These are phyloP conservation scores for Monosporascus sp. DNA, from an alignment of 2,329 filamentous ascomycete species.

Conservation along the genomic window DNA sequence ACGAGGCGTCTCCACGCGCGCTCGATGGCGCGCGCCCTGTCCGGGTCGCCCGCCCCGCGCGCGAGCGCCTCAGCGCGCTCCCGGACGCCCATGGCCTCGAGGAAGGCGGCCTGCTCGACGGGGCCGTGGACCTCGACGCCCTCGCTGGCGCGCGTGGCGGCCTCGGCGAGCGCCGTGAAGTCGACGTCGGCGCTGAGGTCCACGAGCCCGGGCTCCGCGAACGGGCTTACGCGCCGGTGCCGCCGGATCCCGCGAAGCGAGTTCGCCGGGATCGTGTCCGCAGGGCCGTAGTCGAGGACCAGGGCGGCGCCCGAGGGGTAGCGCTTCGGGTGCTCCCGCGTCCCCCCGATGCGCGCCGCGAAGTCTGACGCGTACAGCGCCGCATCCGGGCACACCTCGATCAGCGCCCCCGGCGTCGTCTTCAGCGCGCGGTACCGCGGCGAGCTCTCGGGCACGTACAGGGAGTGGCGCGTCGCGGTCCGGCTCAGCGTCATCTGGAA, in stretches of 20 bases:
- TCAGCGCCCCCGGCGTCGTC: conserved; percentile 59
- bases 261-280: conserved; percentile 74
- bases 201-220: conserved; percentile 72
- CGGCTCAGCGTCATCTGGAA: conserved; percentile 82
- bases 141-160: conserved; percentile 67
- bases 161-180: conserved; percentile 80
- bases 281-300: conserved; percentile 92
- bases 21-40: conserved; percentile 58
- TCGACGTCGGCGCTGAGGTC: conserved; percentile 93
- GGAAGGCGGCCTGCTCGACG: conserved; percentile 75
- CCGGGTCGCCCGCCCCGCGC: conserved; percentile 36
- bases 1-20: conserved; percentile 75
- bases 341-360: conserved; percentile 76
- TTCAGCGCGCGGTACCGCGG: conserved; percentile 73
- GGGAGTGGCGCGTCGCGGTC: conserved; percentile 71
- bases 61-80: conserved; percentile 68
- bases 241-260: conserved; percentile 82
- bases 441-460: conserved; percentile 79
- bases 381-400: conserved; percentile 88
- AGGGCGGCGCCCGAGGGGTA: conserved; percentile 76
- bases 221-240: conserved; percentile 73
- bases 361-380: conserved; percentile 76
- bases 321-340: conserved; percentile 47
- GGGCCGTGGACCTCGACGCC: conserved; percentile 91
- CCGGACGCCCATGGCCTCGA: conserved; percentile 75